Percentiles rank a stretch among this genome's conserved stretches.
phyloP scores from a whole-genome alignment of 2,329 filamentous ascomycete species.

The Waltergamsia citrina region DNA sequence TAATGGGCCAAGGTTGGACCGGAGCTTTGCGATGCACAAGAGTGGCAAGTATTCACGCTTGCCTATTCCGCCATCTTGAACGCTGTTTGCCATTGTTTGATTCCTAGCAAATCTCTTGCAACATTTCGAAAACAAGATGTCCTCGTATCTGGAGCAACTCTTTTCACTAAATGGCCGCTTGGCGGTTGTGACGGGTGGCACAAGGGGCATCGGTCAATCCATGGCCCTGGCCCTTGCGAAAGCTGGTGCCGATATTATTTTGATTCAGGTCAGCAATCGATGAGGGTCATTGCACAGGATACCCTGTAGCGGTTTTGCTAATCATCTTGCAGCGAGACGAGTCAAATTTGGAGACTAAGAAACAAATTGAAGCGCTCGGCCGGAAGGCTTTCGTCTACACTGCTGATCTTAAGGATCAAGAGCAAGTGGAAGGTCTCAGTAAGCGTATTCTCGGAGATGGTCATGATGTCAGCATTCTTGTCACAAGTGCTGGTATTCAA shows the following conservation, averaged over 20 bases:
- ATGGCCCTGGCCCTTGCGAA: slow-evolving; percentile 11
- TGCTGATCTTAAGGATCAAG: slow-evolving; percentile 11
- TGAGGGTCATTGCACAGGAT: too few species aligned
- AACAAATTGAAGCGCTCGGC: slow-evolving; percentile 8
- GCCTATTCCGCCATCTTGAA: too few species aligned
- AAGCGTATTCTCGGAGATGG: slow-evolving; percentile 10
- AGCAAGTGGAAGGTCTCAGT: slow-evolving; percentile 8
- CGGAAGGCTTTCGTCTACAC: slow-evolving; percentile 10
- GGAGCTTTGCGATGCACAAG: too few species aligned
- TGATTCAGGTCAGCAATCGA: too few species aligned
- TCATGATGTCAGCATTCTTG: slow-evolving; percentile 42
- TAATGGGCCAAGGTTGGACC: too few species aligned
- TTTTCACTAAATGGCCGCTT: slow-evolving; percentile 10
- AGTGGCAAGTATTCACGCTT: too few species aligned
- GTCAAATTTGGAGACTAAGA: slow-evolving; percentile 10
- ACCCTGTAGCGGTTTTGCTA: too few species aligned
- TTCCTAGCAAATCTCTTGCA: too few species aligned
- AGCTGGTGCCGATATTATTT: slow-evolving; percentile 11
- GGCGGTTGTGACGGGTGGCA: slow-evolving; percentile 12
- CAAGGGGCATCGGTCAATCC: slow-evolving; percentile 12
- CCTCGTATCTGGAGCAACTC: slow-evolving; percentile 8
- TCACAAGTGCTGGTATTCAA: slow-evolving; percentile 62
- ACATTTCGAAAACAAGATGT: too few species aligned
- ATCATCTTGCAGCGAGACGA: slow-evolving; percentile 11
- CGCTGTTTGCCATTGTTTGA: too few species aligned